These are phyloP conservation scores for Penicillium sp. DNA, from an alignment of 2,329 filamentous ascomycete genomes.

Conservation along the genomic window DNA sequence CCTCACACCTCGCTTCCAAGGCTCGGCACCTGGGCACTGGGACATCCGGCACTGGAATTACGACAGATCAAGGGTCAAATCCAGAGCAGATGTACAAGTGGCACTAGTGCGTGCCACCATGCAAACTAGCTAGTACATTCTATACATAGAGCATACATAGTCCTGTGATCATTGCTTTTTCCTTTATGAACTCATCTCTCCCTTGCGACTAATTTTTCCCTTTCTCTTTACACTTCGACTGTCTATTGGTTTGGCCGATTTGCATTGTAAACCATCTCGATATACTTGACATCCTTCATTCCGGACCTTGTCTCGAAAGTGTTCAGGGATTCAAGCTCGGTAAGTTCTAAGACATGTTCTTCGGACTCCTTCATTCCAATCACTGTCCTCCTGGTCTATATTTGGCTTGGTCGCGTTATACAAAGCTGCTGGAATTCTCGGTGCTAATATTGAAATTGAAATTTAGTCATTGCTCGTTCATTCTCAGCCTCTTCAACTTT, in stretches of 20 bases:
- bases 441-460: not conserved
- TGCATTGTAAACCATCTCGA: not conserved
- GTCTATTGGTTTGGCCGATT: conserved; percentile 4
- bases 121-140: conserved; percentile 10
- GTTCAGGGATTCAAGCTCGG: conserved; percentile 1
- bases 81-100: not conserved
- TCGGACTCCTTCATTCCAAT: conserved; percentile 18
- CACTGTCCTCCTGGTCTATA: conserved; percentile 1
- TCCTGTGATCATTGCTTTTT: conserved; percentile 17
- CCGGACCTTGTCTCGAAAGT: conserved; percentile 2
- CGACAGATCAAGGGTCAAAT: not conserved
- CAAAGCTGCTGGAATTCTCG: not conserved
- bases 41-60: not conserved
- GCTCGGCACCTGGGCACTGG: not conserved
- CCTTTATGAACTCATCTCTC: conserved; percentile 8
- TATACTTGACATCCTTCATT: not conserved
- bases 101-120: conserved; percentile 12
- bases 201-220: conserved; percentile 4
- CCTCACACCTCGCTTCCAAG: conserved; percentile 1
- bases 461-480: not conserved
- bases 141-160: conserved; percentile 11
- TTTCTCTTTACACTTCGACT: not conserved
- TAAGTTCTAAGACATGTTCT: conserved; percentile 12
- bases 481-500: conserved; percentile 8
- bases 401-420: not conserved